These are phyloP conservation scores for Chalara sp. DNA, from an alignment of 2,329 filamentous ascomycete genomes.

Conservation along the genomic window DNA sequence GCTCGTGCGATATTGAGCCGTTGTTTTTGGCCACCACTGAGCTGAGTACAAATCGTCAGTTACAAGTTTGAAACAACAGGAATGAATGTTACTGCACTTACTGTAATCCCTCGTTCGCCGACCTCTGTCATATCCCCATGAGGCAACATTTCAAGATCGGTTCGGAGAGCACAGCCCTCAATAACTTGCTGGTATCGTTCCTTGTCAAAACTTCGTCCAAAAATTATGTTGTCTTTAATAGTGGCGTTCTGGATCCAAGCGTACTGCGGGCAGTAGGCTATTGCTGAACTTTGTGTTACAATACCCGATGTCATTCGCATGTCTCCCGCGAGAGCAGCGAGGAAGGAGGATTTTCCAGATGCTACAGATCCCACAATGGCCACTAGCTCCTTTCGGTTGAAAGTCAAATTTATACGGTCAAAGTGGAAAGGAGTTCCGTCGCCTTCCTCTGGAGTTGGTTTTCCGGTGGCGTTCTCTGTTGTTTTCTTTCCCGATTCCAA, in stretches of 20 bases:
- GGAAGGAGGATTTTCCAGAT: slow-evolving; percentile 56
- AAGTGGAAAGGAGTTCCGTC: slow-evolving; percentile 32
- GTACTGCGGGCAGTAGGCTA: slow-evolving; percentile 38
- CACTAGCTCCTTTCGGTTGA: slow-evolving; percentile 43
- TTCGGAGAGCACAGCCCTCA: slow-evolving; percentile 56
- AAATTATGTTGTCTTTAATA: slow-evolving; percentile 33
- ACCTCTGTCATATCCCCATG: slow-evolving; percentile 59
- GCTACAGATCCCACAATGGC: slow-evolving; percentile 52
- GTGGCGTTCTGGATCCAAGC: slow-evolving; percentile 65
- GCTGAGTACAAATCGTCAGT: no score
- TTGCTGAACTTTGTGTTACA: slow-evolving; percentile 52
- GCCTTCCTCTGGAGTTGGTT: not conserved
- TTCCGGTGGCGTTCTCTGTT: not conserved
- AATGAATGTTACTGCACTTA: no score
- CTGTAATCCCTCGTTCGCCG: slow-evolving; percentile 60
- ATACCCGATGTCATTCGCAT: slow-evolving; percentile 51
- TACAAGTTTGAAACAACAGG: no score
- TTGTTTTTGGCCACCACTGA: slow-evolving; percentile 53
- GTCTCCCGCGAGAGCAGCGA: slow-evolving; percentile 60
- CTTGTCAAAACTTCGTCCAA: slow-evolving; percentile 34
- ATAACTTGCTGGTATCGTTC: slow-evolving; percentile 57
- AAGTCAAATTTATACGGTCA: slow-evolving; percentile 37
- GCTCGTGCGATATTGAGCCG: slow-evolving; percentile 58
- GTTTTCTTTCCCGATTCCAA: no score
- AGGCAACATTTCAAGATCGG: slow-evolving; percentile 58